These are phyloP conservation scores for Metschnikowia koreensis DNA, from an alignment of 805 yeast genomes.

Conservation along the genomic window DNA sequence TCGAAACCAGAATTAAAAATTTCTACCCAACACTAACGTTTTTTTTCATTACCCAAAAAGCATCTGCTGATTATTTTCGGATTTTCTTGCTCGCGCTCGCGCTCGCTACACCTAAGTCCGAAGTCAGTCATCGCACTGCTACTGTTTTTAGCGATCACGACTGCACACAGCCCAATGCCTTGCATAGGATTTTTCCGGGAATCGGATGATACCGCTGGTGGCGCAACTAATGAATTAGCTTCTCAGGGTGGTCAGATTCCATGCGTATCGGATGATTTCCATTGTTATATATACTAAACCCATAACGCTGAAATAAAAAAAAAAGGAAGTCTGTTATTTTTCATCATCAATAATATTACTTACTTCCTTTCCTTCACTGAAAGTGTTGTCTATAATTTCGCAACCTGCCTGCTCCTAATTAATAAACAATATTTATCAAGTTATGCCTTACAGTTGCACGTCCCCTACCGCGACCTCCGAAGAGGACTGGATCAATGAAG, in stretches of 20 bases:
- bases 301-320: neutral
- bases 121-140: neutral
- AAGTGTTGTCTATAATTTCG: neutral
- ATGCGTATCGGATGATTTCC: neutral
- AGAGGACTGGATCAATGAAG: conserved; percentile 23
- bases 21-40: neutral
- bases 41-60: neutral
- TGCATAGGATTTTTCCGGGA: conserved; percentile 5
- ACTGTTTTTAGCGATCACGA: neutral
- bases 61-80: neutral
- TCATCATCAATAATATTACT: neutral
- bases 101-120: neutral
- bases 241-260: neutral
- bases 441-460: conserved; percentile 10
- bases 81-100: neutral
- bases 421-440: neutral
- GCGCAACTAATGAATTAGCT: conserved; percentile 1
- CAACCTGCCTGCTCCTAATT: neutral
- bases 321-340: neutral
- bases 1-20: too few relatives aligned
- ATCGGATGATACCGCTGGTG: conserved; percentile 9
- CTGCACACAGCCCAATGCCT: conserved; percentile 3
- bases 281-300: neutral
- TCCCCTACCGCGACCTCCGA: conserved; percentile 14
- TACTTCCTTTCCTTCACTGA: neutral